Base-by-base conservation (phyloP, 257 asterid genomes). In the Dorcoceras hygrometricum region DNA sequence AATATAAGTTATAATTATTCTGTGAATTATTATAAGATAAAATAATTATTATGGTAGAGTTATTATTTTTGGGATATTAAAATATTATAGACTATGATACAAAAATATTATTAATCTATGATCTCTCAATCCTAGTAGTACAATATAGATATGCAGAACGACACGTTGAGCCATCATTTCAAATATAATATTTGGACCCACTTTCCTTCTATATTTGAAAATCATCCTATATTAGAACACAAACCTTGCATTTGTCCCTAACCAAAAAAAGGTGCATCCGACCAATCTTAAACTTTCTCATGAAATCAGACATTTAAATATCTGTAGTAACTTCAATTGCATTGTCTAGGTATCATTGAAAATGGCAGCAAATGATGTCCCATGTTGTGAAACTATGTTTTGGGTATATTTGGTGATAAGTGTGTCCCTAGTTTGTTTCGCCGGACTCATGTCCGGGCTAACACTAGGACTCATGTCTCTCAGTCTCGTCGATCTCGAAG, bases 341-440 rank as follows among this genome's bases (percentile, higher is more conserved):
- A 39, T 12, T 39, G 50, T 1, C 50, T 8, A 43, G 16, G 6
- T 12, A 3, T 43, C 2, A 43, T 4, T 43, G 50, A 0, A 43
- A 70, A 90, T 90, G 97, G 97, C 97, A 23, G 97, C 97, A 27
- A 88, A 90, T 65, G 97, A 90, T 76, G 95, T 90, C 62, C 97
- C 97, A 4, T 91, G 96, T 71, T 91, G 98, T 70, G 94, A 85
- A 74, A 66, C 91, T 14, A 87, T 83, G 94, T 91, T 91, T 68
- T 91, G 95, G 96, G 90, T 87, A 27, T 85, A 91, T 67, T 57
- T 91, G 54, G 62, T 82, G 19, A 81, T 85, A 66, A 78, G 84
- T 22, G 79, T 74, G n/a, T 79, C 78, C 8, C 81, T 91, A 0
- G 96, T 91, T 68, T 80, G 83, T 23, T 91, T 91, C 57, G 96